Evolutionary conservation across 495 filamentous ascomycete species (phyloP).

Genomic region (Talaromyces nanjingensis): DNA sequence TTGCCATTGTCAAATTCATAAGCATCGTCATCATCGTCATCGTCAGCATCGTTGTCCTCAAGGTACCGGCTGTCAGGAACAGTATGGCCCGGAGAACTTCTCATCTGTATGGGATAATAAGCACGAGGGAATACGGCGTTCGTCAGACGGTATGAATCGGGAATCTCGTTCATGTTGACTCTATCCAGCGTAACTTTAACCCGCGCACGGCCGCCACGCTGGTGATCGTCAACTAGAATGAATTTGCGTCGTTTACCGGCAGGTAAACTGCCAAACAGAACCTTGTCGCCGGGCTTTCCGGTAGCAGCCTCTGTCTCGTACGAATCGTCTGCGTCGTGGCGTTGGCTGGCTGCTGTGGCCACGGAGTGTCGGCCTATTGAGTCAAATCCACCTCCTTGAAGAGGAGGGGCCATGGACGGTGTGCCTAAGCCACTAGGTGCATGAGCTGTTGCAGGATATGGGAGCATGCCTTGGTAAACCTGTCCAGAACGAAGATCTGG

Average conservation of each 20-base stretch:
- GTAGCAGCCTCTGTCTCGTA: conserved; percentile 31
- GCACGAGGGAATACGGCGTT: conserved; percentile 86
- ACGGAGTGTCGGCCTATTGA: conserved; percentile 37
- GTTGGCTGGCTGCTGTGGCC: conserved; percentile 32
- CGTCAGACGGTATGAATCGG: conserved; percentile 81
- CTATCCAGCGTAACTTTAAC: conserved; percentile 83
- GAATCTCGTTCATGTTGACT: conserved; percentile 88
- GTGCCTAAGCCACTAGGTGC: conserved; percentile 31
- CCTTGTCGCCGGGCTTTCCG: conserved; percentile 41
- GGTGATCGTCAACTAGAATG: conserved; percentile 85
- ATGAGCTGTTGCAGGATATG: conserved; percentile 50
- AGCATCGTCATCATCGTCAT: conserved; percentile 52
- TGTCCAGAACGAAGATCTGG: conserved; percentile 65
- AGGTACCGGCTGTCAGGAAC: conserved; percentile 61
- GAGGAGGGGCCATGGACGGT: conserved; percentile 63
- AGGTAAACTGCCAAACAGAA: conserved; percentile 79
- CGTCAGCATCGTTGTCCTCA: conserved; percentile 47
- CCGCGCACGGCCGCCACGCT: conserved; percentile 68
- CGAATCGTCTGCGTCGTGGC: conserved; percentile 24
- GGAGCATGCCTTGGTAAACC: conserved; percentile 68
- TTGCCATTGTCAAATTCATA: conserved; percentile 49
- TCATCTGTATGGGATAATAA: conserved; percentile 85
- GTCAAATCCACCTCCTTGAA: conserved; percentile 58
- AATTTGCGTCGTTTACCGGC: conserved; percentile 90
- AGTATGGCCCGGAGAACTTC: conserved; percentile 59